A percentile compares a stretch with the other conserved stretches of the same genome.
phyloP scores from a whole-genome alignment of 345 rosid species.

The Durio zibethinus region DNA sequence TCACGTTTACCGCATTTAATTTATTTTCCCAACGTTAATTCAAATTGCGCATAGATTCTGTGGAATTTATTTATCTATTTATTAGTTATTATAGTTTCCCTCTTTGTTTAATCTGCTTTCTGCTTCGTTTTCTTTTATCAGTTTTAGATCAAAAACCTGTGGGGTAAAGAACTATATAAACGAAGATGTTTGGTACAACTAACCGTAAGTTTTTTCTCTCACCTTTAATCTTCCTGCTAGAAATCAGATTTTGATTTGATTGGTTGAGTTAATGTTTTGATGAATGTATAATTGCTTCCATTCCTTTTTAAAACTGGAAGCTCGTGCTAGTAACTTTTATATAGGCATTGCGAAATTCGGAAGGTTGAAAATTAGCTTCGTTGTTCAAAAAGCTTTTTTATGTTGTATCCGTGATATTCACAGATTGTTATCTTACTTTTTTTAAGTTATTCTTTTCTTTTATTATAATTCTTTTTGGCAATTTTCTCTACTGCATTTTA shows the following conservation, averaged over 20 bases:
- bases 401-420: background rate
- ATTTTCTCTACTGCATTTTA: background rate
- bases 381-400: background rate
- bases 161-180: constrained; percentile 9
- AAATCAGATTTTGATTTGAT: background rate
- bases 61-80: background rate
- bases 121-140: background rate
- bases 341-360: background rate
- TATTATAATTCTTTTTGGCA: background rate
- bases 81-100: background rate
- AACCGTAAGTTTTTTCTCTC: constrained; percentile 43
- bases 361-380: background rate
- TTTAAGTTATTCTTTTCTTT: background rate
- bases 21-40: background rate
- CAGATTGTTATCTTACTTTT: background rate
- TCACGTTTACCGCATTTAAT: background rate
- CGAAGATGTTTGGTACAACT: constrained; percentile 56
- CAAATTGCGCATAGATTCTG: background rate
- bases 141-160: constrained; percentile 17
- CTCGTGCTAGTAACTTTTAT: no score
- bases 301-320: background rate
- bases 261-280: background rate
- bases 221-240: background rate
- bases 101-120: background rate
- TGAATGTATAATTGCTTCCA: background rate